Conservation (phyloP, 2,329 filamentous ascomycete genomes). For the Blumeriella jaapii region DNA sequence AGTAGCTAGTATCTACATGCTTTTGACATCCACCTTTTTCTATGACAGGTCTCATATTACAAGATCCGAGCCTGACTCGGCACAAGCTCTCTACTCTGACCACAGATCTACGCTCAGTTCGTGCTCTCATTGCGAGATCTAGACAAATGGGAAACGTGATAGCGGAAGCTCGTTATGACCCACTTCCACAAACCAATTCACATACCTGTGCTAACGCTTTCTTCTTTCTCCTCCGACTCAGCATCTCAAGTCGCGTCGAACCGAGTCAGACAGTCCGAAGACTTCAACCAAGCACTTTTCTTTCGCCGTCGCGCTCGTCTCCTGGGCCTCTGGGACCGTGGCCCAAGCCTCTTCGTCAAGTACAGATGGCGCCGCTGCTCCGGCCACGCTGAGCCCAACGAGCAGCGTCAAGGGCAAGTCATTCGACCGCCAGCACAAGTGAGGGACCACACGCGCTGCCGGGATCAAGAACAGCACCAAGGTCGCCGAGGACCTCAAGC, state of each 20-base stretch:
- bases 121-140: too few species aligned
- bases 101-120: too few species aligned
- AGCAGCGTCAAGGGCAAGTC: constrained; percentile 57
- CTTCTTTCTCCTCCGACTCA: constrained; percentile 10
- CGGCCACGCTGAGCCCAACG: constrained; percentile 48
- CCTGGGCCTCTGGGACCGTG: constrained; percentile 22
- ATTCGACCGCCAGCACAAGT: constrained; percentile 74
- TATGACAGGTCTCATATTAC: too few species aligned
- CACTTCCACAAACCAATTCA: too few species aligned
- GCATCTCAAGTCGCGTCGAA: constrained; percentile 2
- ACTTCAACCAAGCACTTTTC: constrained; percentile 21
- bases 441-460: constrained; percentile 38
- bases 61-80: too few species aligned
- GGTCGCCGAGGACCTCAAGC: constrained; percentile 56
- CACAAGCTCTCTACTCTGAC: too few species aligned
- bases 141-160: too few species aligned
- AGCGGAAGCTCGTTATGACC: too few species aligned
- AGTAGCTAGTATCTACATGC: too few species aligned
- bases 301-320: constrained; percentile 14
- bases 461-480: constrained; percentile 63
- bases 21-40: too few species aligned
- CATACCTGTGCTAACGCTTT: too few species aligned
- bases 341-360: constrained; percentile 31
- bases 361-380: constrained; percentile 38
- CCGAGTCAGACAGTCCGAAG: constrained; percentile 4